A percentile compares a stretch with the other conserved stretches of the same genome.
These are phyloP conservation scores for Podila verticillata DNA, from an alignment of 192 early-diverging fungal genomes.

Conservation along the genomic window DNA sequence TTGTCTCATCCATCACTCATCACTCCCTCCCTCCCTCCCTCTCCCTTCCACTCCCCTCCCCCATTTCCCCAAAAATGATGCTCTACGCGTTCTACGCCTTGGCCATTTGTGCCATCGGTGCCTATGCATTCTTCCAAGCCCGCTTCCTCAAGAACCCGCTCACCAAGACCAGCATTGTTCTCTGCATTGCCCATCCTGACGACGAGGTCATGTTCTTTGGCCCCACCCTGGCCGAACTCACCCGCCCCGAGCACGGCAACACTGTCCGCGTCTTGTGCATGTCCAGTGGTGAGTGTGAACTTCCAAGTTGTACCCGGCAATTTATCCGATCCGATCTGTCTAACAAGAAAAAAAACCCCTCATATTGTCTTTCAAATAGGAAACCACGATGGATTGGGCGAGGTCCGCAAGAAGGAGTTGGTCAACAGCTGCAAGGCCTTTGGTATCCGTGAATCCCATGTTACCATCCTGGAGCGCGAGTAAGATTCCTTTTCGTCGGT, in stretches of 20 bases:
- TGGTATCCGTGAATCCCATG: slow-evolving; percentile 59
- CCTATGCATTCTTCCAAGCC: slow-evolving; percentile 38
- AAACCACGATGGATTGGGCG: slow-evolving; percentile 75
- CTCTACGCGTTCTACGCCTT: slow-evolving; percentile 26
- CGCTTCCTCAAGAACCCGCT: slow-evolving; percentile 31
- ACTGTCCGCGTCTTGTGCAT: slow-evolving; percentile 83
- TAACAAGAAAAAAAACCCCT: not conserved
- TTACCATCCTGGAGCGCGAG: slow-evolving; percentile 67
- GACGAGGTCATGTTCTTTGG: slow-evolving; percentile 99
- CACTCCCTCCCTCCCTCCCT: not conserved
- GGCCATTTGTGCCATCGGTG: slow-evolving; percentile 12
- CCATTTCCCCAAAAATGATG: slow-evolving; percentile 14
- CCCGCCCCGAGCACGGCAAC: slow-evolving; percentile 54
- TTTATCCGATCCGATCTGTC: no score
- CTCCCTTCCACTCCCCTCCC: not conserved
- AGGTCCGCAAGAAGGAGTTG: slow-evolving; percentile 69
- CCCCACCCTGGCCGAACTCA: slow-evolving; percentile 74
- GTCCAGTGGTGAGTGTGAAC: slow-evolving; percentile 74
- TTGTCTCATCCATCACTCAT: not conserved
- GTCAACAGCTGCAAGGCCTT: slow-evolving; percentile 65
- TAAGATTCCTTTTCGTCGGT: slow-evolving; percentile 39
- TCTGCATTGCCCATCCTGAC: slow-evolving; percentile 93
- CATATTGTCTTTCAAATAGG: slow-evolving; percentile 53
- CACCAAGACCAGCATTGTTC: slow-evolving; percentile 56
- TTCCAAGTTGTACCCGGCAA: no score